Percentiles rank a stretch among this genome's conserved stretches.
Evolutionary conservation across 192 early-diverging fungal genomes (phyloP).

Genomic region (Pecoramyces ruminantium): DNA sequence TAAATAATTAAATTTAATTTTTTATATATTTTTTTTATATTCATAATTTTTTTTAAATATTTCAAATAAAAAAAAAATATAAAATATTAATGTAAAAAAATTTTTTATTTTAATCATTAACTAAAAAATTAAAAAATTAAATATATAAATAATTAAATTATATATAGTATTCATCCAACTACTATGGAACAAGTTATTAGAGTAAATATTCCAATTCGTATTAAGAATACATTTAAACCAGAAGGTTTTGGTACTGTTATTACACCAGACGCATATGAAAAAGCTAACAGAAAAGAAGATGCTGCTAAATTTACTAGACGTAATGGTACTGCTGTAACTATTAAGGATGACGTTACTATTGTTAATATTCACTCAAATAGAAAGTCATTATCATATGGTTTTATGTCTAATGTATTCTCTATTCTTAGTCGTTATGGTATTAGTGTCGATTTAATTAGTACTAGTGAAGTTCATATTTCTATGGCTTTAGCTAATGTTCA

Average conservation of each 20-base stretch:
- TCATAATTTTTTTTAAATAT: too few relatives aligned
- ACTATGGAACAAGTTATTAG: slow-evolving; percentile 99
- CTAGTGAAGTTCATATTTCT: slow-evolving; percentile 81
- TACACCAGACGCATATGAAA: slow-evolving; percentile 47
- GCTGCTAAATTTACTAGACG: not conserved
- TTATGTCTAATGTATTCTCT: slow-evolving; percentile 89
- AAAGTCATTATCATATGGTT: slow-evolving; percentile 87
- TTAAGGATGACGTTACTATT: slow-evolving; percentile 91
- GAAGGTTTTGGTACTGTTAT: slow-evolving; percentile 83
- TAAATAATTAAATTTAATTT: too few relatives aligned
- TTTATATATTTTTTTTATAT: too few relatives aligned
- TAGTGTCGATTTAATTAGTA: slow-evolving; percentile 83
- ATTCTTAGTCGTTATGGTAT: slow-evolving; percentile 84
- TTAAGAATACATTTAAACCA: slow-evolving; percentile 96
- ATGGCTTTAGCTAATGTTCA: slow-evolving; percentile 51
- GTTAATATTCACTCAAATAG: slow-evolving; percentile 95
- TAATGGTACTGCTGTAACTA: slow-evolving; percentile 76
- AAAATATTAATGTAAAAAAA: too few relatives aligned
- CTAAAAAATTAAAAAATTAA: slow-evolving; percentile 1
- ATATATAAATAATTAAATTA: slow-evolving; percentile 11
- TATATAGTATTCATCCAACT: slow-evolving; percentile 93
- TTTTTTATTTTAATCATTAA: too few relatives aligned
- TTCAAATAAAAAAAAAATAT: too few relatives aligned
- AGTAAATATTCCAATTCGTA: slow-evolving; percentile 89
- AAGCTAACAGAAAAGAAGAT: slow-evolving; percentile 10